Evolutionary conservation across 495 filamentous ascomycete genomes (phyloP), one percentile per base, ranked within the genome.

Genomic region (Trichoderma virens): DNA sequence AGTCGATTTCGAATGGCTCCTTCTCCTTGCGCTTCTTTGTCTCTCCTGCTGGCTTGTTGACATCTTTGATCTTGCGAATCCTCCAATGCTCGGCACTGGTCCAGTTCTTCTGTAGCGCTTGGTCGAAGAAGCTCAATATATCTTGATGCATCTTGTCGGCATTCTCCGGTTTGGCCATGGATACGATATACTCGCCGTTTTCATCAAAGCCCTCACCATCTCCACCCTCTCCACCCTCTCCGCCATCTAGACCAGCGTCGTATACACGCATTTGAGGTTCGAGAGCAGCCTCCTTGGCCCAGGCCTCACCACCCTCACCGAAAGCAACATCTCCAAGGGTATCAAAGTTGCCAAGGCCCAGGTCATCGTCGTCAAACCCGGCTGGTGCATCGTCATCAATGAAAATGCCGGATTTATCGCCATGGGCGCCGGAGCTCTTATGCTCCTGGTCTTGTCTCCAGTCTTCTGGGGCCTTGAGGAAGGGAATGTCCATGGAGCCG

Each of bases 31-130:
- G 80, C 65, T 82, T 80, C 65, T 81, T 82, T 7, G 84, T 75
- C 0, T 80, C 76, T 39, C 79, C 82, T 16, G 82, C 77, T 35
- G 80, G 73, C 69, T 89, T 91, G 64, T 83, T 85, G 65, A 83
- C 81, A 64, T 94, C 90, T 75, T 97, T 97, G 73, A 98, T 93
- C 71, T 88, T 90, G 47, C 90, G 83, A 69, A 99, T 98, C 68
- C 93, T 86, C 94, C 94, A 99, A 75, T 99, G 95, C 73, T 99
- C 95, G 41, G 94, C 94, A 59, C 92, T 95, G n/a, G 90, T 91
- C 94, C 94, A 99, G 74, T 97, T 98, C 81, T 95, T 96, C 69
- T 90, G 86, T 30, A 97, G 78, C 9, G 93, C 92, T 69, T 96
- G 88, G 74, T 99, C 94, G 71, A 99, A 99, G 76, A 97, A 99